phyloP scores from a whole-genome alignment of 495 filamentous ascomycete genomes.

The Terfezia claveryi region DNA sequence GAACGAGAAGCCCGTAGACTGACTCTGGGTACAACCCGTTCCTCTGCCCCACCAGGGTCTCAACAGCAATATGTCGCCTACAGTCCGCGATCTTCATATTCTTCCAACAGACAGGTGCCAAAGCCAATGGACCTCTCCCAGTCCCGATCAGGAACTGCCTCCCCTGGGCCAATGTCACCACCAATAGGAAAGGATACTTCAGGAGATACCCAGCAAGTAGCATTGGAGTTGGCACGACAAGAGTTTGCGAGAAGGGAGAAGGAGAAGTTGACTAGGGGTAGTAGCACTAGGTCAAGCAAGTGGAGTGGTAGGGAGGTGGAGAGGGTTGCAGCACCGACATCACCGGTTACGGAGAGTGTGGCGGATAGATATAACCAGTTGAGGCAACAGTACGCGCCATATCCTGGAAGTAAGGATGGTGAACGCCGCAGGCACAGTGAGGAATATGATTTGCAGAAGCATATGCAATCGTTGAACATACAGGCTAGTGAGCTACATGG shows the following conservation, averaged over 20 bases:
- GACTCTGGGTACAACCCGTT: neutral
- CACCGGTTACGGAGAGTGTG: neutral
- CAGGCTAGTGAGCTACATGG: neutral
- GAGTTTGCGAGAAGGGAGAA: conserved; percentile 16
- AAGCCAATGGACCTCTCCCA: neutral
- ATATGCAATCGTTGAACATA: conserved; percentile 1
- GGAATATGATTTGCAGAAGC: conserved; percentile 1
- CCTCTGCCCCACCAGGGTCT: too few relatives aligned
- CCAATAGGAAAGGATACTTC: too few relatives aligned
- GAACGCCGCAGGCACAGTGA: conserved; percentile 2
- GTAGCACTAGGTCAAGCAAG: conserved; percentile 8
- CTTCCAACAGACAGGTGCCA: neutral
- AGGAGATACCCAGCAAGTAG: neutral
- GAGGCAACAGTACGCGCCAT: conserved; percentile 1
- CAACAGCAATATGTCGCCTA: too few relatives aligned
- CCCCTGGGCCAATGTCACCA: too few relatives aligned
- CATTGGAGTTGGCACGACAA: conserved; percentile 14
- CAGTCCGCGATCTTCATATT: neutral
- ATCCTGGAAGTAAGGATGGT: neutral
- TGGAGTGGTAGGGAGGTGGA: neutral
- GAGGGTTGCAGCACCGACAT: neutral
- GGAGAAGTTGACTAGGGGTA: conserved; percentile 6
- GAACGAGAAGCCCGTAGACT: neutral
- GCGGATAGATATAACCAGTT: neutral
- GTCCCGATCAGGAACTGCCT: neutral